Conservation (phyloP, 2,329 filamentous ascomycete species). For the Aureobasidium sp. region DNA sequence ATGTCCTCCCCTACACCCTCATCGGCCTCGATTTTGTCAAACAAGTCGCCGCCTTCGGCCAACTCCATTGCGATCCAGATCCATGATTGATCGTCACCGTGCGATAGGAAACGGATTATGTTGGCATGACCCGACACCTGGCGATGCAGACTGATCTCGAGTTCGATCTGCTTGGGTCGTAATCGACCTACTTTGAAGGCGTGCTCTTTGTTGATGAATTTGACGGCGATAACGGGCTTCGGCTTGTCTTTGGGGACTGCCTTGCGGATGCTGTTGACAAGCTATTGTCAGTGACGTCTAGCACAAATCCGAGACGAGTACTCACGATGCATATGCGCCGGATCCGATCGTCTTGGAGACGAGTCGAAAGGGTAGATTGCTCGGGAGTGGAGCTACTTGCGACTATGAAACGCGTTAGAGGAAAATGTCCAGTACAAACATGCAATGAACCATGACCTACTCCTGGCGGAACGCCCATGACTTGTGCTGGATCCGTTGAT, state of each 20-base stretch:
- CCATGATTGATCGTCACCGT: constrained; percentile 79
- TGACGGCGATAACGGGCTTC: constrained; percentile 85
- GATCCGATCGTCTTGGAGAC: constrained; percentile 94
- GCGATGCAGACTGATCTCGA: constrained; percentile 86
- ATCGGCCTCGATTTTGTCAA: constrained; percentile 99
- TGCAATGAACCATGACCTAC: constrained; percentile 19
- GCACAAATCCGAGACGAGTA: constrained; percentile 14
- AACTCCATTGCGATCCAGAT: constrained; percentile 98
- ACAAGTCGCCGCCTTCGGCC: constrained; percentile 89
- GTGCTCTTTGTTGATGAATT: constrained; percentile 97
- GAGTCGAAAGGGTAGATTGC: constrained; percentile 82
- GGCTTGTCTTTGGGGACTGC: constrained; percentile 65
- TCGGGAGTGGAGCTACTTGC: constrained; percentile 79
- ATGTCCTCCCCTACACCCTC: constrained; percentile 91
- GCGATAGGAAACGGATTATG: constrained; percentile 86
- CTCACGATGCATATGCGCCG: constrained; percentile 93
- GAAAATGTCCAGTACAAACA: neutral
- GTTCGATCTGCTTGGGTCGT: constrained; percentile 77
- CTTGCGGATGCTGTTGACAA: constrained; percentile 70
- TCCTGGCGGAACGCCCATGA: constrained; percentile 26
- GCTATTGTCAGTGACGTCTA: neutral
- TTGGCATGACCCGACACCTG: constrained; percentile 70
- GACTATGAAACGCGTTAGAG: constrained; percentile 47
- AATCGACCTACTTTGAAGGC: constrained; percentile 83
- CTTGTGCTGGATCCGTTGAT: neutral